Evolutionary conservation across 495 filamentous ascomycete species (phyloP).

Genomic region (Cladorrhinum samala): DNA sequence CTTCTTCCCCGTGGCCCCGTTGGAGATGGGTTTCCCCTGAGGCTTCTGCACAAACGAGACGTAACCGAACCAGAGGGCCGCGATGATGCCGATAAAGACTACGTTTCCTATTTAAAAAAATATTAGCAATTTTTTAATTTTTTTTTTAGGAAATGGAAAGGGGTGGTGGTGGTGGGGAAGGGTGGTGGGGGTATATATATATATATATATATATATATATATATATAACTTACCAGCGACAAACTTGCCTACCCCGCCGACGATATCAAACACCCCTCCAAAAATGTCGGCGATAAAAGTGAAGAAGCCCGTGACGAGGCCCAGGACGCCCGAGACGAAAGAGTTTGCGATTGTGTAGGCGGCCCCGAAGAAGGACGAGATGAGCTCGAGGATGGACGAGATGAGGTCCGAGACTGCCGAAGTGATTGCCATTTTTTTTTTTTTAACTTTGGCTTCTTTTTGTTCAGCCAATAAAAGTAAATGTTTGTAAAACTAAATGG

Average conservation of each 20-base stretch:
- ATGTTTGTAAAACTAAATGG: too few species aligned
- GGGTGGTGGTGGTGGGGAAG: too few species aligned
- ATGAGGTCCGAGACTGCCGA: slow-evolving; percentile 27
- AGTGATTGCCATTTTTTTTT: slow-evolving; percentile 27
- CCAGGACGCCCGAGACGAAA: slow-evolving; percentile 20
- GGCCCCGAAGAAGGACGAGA: slow-evolving; percentile 24
- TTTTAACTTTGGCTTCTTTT: too few species aligned
- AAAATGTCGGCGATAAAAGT: slow-evolving; percentile 22
- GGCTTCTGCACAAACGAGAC: neutral
- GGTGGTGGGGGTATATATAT: too few species aligned
- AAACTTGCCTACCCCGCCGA: slow-evolving; percentile 29
- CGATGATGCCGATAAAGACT: neutral
- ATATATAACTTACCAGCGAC: slow-evolving; percentile 25
- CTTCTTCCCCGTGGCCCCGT: neutral
- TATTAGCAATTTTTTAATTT: too few species aligned
- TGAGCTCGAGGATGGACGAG: slow-evolving; percentile 28
- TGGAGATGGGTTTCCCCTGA: neutral
- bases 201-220: too few species aligned
- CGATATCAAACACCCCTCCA: slow-evolving; percentile 25
- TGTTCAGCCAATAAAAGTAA: too few species aligned
- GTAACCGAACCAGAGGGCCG: neutral
- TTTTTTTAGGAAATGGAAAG: too few species aligned
- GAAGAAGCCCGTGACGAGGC: slow-evolving; percentile 24
- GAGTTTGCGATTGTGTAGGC: slow-evolving; percentile 25
- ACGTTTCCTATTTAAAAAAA: neutral